A percentile compares a stretch with the other conserved stretches of the same genome.
Conservation (phyloP, 2,329 filamentous ascomycete genomes). For the Camptophora hylomeconis region DNA sequence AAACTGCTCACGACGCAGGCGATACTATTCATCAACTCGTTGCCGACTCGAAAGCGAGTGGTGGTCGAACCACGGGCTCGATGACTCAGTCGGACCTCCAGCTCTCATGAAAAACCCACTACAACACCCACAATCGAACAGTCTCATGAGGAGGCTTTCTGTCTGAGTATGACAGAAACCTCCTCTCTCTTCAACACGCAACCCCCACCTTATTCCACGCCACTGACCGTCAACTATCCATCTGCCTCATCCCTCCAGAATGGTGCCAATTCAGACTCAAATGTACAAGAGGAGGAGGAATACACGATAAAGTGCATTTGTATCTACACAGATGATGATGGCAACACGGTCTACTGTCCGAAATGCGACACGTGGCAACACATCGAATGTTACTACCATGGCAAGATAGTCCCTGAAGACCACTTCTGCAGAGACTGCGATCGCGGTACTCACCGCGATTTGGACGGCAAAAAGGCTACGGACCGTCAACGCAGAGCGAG, state of each 20-base stretch:
- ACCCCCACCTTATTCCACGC: slow-evolving; percentile 31
- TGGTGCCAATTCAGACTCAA: slow-evolving; percentile 29
- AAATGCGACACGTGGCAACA: slow-evolving; percentile 96
- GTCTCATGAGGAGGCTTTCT: slow-evolving; percentile 32
- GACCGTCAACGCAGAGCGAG: slow-evolving; percentile 56
- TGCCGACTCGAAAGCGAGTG: too few species aligned
- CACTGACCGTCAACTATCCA: slow-evolving; percentile 28
- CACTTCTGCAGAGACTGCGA: slow-evolving; percentile 87
- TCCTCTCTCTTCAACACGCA: slow-evolving; percentile 36
- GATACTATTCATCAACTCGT: too few species aligned
- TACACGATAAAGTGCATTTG: slow-evolving; percentile 99
- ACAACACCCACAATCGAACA: slow-evolving; percentile 15
- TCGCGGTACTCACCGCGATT: too few species aligned
- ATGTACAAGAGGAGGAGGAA: slow-evolving; percentile 31
- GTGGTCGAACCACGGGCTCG: slow-evolving; percentile 2
- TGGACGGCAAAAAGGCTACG: slow-evolving; percentile 63
- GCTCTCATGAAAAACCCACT: too few species aligned
- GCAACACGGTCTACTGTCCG: slow-evolving; percentile 94
- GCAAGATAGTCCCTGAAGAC: slow-evolving; percentile 57
- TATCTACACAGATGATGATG: slow-evolving; percentile 85
- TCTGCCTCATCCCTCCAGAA: slow-evolving; percentile 30
- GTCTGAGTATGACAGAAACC: slow-evolving; percentile 43
- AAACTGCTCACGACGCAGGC: too few species aligned
- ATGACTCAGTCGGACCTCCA: slow-evolving; percentile 10
- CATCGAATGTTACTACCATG: slow-evolving; percentile 89